Percentiles rank a stretch among this genome's conserved stretches.
These are phyloP conservation scores for Mortierella sp. DNA, from an alignment of 371 early-diverging fungal species.

Conservation along the genomic window DNA sequence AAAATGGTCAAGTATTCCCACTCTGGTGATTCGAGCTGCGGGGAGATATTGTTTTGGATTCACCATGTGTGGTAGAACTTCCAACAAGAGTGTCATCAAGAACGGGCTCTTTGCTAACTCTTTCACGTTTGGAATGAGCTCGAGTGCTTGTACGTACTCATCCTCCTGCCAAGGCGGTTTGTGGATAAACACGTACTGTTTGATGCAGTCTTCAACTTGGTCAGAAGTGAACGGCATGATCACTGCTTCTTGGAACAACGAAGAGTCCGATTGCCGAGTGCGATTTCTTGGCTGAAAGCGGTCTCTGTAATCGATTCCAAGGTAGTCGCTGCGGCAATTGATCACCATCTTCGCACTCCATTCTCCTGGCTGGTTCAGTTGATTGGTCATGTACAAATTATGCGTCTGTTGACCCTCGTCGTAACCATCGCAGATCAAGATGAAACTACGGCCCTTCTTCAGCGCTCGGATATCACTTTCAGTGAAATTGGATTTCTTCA, in stretches of 20 bases:
- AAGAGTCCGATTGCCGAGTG: not conserved
- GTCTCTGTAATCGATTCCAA: not conserved
- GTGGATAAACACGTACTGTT: not conserved
- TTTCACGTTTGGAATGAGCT: constrained; percentile 2
- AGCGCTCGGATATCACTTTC: not conserved
- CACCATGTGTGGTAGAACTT: constrained; percentile 2
- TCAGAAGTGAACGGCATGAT: not conserved
- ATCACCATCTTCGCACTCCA: constrained; percentile 7
- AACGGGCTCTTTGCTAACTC: constrained; percentile 13
- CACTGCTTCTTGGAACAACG: not conserved
- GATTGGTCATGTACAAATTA: constrained; percentile 2
- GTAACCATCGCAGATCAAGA: too few relatives aligned
- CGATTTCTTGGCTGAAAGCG: constrained; percentile 3
- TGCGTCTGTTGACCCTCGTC: not conserved
- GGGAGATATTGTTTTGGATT: not conserved
- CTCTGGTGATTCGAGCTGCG: not conserved
- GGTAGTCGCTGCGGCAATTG: constrained; percentile 6
- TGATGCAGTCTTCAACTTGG: not conserved
- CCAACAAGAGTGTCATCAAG: not conserved
- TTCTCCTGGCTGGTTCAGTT: constrained; percentile 1
- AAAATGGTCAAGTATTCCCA: constrained; percentile 5
- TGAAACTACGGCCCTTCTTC: not conserved
- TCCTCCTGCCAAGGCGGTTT: not conserved
- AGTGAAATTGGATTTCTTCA: not conserved
- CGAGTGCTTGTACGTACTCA: constrained; percentile 4